A percentile compares a stretch with the other conserved stretches of the same genome.
Evolutionary conservation across 2,329 filamentous ascomycete species (phyloP).

Genomic region (Graphiopsis chlorocephala): DNA sequence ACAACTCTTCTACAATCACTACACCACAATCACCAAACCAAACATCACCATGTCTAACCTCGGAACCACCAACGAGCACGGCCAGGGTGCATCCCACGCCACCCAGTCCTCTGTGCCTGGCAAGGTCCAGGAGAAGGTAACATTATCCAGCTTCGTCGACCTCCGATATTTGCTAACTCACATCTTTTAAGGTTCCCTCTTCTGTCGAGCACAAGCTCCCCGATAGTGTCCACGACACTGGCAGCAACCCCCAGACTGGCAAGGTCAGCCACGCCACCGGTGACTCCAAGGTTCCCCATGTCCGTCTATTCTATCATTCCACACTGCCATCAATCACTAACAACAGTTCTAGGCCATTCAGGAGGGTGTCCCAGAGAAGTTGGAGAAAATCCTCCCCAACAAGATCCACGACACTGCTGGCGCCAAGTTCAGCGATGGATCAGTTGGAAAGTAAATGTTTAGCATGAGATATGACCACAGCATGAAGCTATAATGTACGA

Average conservation of each 20-base stretch:
- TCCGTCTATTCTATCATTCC: no score
- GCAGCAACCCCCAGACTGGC: conserved; percentile 33
- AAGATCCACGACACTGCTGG: conserved; percentile 41
- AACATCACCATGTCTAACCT: not conserved
- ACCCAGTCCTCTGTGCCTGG: conserved; percentile 40
- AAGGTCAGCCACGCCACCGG: conserved; percentile 42
- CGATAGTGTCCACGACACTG: conserved; percentile 40
- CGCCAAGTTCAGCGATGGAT: conserved; percentile 25
- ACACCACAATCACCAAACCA: not conserved
- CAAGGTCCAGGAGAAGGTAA: conserved; percentile 38
- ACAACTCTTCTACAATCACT: not conserved
- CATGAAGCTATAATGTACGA: not conserved
- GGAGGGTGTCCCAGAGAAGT: conserved; percentile 42
- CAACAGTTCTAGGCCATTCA: no score
- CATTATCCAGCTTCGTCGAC: not conserved
- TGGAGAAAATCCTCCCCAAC: conserved; percentile 46
- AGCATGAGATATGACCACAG: not conserved
- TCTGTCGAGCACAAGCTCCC: conserved; percentile 41
- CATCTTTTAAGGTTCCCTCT: conserved; percentile 27
- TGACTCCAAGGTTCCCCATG: conserved; percentile 42
- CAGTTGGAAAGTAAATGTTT: conserved; percentile 20
- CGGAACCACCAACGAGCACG: conserved; percentile 29
- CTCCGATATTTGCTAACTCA: not conserved
- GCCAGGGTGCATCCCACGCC: conserved; percentile 44
- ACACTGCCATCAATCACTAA: no score